Base-by-base conservation (phyloP, 495 filamentous ascomycete genomes). In the Extremus antarcticus region DNA sequence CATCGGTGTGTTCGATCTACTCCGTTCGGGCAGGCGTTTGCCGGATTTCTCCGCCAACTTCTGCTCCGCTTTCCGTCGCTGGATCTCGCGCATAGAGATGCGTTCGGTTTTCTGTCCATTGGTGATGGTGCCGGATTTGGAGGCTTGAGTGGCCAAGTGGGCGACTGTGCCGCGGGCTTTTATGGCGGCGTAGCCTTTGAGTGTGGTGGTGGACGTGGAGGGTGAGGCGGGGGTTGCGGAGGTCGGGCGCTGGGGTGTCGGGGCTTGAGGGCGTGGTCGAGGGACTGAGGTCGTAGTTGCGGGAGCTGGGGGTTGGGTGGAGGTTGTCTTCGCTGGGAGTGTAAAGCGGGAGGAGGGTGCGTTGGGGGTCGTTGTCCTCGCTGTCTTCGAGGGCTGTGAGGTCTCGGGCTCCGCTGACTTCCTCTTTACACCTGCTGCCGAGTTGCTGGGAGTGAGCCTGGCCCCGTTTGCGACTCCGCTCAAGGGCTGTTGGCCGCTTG, bases 331-430 rank as follows among this genome's bases (percentile, higher is more conserved):
- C 17, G 41, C 4, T n/a, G 41, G 8, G 15, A n/a, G 41, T 13
- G 4, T 4, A 13, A 35, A 35, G 4, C 29, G 29, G 13, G 29
- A 35, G 29, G 29, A 35, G 13, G 29, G 7, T 7, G 7, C 13
- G 29, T 13, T 13, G 4, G 29, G 7, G 13, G 29, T 4, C 4
- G 29, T 21, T 7, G 41, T 45, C n/a, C 19, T 45, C 19, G 41
- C 41, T 8, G 19, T 45, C 41, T 45, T 45, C 19, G 41, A 3
- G 7, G 16, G 7, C 17, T 7, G 4, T 9, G 16, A 3, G n/a
- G n/a, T 45, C 19, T 45, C 21, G 63, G 65, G 56, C 73, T 71
- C 58, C 58, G 47, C 41, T 20, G 51, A 64, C 38, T 65, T 69
- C 25, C 67, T 55, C 60, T 70, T 70, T 24, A 58, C 32, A 21